A percentile compares a stretch with the other conserved stretches of the same genome.
These are phyloP conservation scores for Pythium volutum DNA, from an alignment of 352 stramenopile species.

Conservation along the genomic window DNA sequence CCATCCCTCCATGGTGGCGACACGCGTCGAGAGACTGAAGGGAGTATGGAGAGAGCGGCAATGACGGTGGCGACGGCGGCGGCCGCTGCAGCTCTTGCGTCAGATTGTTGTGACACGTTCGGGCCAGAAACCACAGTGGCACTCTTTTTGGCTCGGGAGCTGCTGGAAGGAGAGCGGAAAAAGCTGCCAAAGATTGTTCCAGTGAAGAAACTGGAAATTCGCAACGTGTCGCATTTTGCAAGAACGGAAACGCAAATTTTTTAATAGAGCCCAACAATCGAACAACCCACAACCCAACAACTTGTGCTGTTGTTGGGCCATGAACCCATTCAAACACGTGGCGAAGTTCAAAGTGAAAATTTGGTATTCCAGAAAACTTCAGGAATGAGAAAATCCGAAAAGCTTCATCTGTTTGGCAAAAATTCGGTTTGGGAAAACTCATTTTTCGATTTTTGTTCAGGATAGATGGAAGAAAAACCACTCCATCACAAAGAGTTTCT, in stretches of 20 bases:
- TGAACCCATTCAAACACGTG: not conserved
- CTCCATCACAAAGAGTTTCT: not conserved
- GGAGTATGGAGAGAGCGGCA: not conserved
- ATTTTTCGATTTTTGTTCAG: slow-evolving; percentile 1
- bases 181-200: slow-evolving; percentile 10
- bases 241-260: slow-evolving; percentile 1
- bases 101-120: slow-evolving; percentile 4
- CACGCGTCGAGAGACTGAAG: not conserved
- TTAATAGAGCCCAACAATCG: slow-evolving; percentile 2
- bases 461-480: not conserved
- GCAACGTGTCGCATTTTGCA: slow-evolving; percentile 13
- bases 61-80: not conserved
- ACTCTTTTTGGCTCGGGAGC: not conserved
- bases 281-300: not conserved
- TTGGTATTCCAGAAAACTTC: not conserved
- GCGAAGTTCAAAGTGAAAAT: slow-evolving; percentile 4
- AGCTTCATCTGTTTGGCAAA: not conserved
- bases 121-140: slow-evolving; percentile 1
- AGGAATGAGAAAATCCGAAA: not conserved
- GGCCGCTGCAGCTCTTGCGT: not conserved
- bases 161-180: slow-evolving; percentile 4
- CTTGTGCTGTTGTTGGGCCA: too few relatives aligned
- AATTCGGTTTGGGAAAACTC: not conserved
- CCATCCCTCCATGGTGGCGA: slow-evolving; percentile 75
- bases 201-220: slow-evolving; percentile 2